Evolutionary conservation across 202 grass and related monocot genomes (phyloP).

Genomic region (Schoenoplectus tabernaemontani): DNA sequence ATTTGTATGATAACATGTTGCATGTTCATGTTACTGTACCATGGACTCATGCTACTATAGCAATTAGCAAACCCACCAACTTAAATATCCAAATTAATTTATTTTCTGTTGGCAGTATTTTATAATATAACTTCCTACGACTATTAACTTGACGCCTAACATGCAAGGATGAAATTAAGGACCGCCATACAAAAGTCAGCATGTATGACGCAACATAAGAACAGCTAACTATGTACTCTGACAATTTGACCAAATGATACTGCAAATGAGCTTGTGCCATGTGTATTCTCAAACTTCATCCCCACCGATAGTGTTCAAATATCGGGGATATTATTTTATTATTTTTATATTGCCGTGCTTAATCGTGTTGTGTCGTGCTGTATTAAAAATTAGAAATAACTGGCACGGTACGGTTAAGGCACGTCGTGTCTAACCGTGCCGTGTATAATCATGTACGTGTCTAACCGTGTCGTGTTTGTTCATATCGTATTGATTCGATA

Average conservation of each 20-base stretch:
- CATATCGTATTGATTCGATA: no score
- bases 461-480: no score
- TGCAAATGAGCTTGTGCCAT: neutral
- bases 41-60: neutral
- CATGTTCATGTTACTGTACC: neutral
- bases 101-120: neutral
- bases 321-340: no score
- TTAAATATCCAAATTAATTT: neutral
- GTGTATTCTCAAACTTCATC: neutral
- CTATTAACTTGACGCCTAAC: neutral
- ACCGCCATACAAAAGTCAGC: neutral
- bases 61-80: neutral
- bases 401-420: no score
- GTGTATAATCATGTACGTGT: no score
- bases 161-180: neutral
- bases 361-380: no score
- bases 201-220: neutral
- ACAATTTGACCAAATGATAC: conserved; percentile 4
- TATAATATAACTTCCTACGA: neutral
- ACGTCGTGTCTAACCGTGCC: no score
- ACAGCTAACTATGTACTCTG: neutral
- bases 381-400: no score
- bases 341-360: no score
- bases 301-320: neutral
- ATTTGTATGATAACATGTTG: neutral